Conservation (phyloP, 768 basidiomycete species). For the Rhodotorula graminis region DNA sequence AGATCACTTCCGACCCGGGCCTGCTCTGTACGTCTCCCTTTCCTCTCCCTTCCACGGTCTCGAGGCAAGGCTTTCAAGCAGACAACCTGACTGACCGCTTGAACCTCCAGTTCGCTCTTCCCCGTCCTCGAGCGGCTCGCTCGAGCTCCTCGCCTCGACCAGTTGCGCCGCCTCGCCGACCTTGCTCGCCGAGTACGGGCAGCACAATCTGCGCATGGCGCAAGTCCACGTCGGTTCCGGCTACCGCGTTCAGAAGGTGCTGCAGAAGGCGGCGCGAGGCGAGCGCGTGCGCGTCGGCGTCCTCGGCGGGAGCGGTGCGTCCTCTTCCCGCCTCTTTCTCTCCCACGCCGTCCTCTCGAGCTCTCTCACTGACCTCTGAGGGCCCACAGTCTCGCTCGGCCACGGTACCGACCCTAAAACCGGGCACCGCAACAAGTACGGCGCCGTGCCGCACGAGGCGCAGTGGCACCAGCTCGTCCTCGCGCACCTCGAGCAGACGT, state of each 20-base stretch:
- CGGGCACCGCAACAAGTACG: background rate
- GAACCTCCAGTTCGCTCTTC: background rate
- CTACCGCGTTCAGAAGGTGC: background rate
- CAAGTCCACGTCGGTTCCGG: constrained; percentile 11
- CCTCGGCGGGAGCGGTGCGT: constrained; percentile 12
- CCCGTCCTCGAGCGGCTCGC: background rate
- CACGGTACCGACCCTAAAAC: background rate
- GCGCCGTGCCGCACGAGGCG: background rate
- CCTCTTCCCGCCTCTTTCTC: too few relatives aligned
- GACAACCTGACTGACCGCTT: background rate
- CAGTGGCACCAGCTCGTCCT: constrained; percentile 5
- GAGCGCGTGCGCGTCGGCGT: constrained; percentile 6
- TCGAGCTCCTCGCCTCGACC: background rate
- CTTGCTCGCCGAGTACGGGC: background rate
- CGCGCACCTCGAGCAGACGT: background rate
- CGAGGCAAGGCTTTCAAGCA: too few relatives aligned
- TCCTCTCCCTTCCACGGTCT: too few relatives aligned
- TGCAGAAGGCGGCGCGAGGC: constrained; percentile 1
- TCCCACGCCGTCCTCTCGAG: background rate
- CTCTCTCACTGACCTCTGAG: too few relatives aligned
- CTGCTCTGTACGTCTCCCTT: background rate
- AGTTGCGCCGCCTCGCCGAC: background rate
- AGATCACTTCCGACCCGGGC: background rate
- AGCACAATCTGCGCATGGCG: constrained; percentile 5
- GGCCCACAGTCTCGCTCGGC: background rate